These are phyloP conservation scores for Xanthoconium purpureum DNA, from an alignment of 768 basidiomycete genomes.

Conservation along the genomic window DNA sequence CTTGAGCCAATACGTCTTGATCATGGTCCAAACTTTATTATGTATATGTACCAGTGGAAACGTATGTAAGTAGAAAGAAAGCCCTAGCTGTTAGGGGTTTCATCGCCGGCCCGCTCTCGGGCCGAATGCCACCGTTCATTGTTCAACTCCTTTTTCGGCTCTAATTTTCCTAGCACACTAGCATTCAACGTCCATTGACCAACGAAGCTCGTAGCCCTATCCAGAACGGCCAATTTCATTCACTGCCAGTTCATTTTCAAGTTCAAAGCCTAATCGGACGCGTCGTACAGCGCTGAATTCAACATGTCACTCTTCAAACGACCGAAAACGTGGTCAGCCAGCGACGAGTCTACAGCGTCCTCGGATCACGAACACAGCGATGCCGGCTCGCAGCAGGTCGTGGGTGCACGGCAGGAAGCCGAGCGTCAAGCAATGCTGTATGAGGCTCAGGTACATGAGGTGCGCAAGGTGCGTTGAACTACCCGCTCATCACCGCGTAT, in stretches of 20 bases:
- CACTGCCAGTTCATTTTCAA: neutral
- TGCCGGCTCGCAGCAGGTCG: neutral
- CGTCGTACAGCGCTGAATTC: neutral
- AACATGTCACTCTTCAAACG: slow-evolving; percentile 36
- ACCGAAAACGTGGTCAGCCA: slow-evolving; percentile 27
- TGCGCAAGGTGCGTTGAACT: slow-evolving; percentile 15
- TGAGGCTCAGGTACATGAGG: slow-evolving; percentile 27
- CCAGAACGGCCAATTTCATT: neutral
- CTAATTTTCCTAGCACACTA: neutral
- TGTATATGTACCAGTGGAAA: no score
- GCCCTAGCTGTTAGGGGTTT: no score
- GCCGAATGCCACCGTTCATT: no score
- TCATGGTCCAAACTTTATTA: no score
- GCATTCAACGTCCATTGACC: neutral
- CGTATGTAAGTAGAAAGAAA: no score
- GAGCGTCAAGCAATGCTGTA: slow-evolving; percentile 23
- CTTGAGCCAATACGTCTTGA: no score
- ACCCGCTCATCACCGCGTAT: no score
- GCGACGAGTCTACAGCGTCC: slow-evolving; percentile 11
- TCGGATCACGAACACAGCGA: slow-evolving; percentile 12
- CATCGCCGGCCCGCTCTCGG: no score
- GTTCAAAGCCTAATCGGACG: neutral
- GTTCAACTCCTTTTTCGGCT: no score
- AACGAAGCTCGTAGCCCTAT: neutral
- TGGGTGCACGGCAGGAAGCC: slow-evolving; percentile 21